phyloP scores from a whole-genome alignment of 768 basidiomycete species.

The Naganishia friedmannii region DNA sequence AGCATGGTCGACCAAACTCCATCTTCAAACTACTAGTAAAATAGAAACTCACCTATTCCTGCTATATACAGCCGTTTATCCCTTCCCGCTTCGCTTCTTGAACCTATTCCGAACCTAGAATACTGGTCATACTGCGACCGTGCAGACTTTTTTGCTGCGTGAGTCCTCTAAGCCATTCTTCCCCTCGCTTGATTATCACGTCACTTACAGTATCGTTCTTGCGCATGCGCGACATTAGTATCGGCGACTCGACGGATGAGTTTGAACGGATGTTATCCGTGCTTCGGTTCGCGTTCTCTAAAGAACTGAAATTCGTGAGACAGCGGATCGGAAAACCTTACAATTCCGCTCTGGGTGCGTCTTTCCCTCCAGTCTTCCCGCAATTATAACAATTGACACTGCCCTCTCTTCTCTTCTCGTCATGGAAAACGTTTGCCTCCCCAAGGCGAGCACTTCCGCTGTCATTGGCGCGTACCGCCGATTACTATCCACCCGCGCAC shows the following conservation, averaged over 20 bases:
- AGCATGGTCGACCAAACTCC: not conserved
- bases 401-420: not conserved
- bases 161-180: constrained; percentile 53
- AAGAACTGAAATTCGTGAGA: constrained; percentile 88
- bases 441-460: constrained; percentile 53
- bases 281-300: constrained; percentile 80
- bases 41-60: not conserved
- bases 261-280: constrained; percentile 93
- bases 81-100: constrained; percentile 84
- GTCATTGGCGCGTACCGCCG: constrained; percentile 51
- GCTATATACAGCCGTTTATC: constrained; percentile 73
- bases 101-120: constrained; percentile 92
- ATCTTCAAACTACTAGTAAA: not conserved
- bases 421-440: not conserved
- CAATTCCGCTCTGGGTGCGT: constrained; percentile 51
- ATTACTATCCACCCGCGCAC: constrained; percentile 47
- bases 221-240: constrained; percentile 56
- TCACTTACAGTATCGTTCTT: too few species aligned
- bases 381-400: not conserved
- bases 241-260: constrained; percentile 88
- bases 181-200: too few species aligned
- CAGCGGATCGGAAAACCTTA: constrained; percentile 88
- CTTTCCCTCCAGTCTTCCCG: not conserved
- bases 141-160: constrained; percentile 89
- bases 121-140: constrained; percentile 93